These are phyloP conservation scores for Colletotrichum ledebouriae DNA, from an alignment of 2,329 filamentous ascomycete species.

Conservation along the genomic window DNA sequence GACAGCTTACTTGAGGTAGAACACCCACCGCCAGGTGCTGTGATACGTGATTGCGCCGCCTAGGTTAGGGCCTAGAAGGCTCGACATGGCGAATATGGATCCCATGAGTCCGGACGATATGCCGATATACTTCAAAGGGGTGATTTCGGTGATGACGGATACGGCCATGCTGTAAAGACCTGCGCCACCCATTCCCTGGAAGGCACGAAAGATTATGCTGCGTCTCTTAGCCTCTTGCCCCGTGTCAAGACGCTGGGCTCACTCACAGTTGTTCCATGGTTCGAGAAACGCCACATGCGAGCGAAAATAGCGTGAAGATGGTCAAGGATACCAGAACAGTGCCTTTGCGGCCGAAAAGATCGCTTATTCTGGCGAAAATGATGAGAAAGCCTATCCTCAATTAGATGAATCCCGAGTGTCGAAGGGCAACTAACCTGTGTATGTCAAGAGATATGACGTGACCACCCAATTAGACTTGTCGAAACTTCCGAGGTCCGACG, in stretches of 20 bases:
- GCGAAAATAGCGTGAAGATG: constrained; percentile 57
- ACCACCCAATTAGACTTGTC: constrained; percentile 11
- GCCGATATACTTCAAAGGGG: constrained; percentile 9
- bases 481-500: constrained; percentile 5
- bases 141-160: constrained; percentile 4
- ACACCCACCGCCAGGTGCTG: constrained; percentile 61
- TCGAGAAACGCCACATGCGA: constrained; percentile 54
- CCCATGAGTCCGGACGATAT: constrained; percentile 5
- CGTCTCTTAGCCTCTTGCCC: no score
- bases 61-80: constrained; percentile 58
- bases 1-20: constrained; percentile 43
- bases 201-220: constrained; percentile 52
- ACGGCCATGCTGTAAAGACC: constrained; percentile 59
- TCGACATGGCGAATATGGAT: constrained; percentile 40
- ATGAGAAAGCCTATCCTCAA: constrained; percentile 53
- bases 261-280: constrained; percentile 50
- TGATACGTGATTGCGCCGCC: constrained; percentile 57
- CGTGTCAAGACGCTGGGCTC: not conserved
- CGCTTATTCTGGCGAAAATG: constrained; percentile 58
- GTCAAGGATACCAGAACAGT: constrained; percentile 52
- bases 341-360: constrained; percentile 58
- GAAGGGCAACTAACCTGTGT: not conserved
- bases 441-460: constrained; percentile 9
- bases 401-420: not conserved
- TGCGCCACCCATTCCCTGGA: constrained; percentile 61